phyloP scores from a whole-genome alignment of 768 basidiomycete genomes.

The Boletus sp. region DNA sequence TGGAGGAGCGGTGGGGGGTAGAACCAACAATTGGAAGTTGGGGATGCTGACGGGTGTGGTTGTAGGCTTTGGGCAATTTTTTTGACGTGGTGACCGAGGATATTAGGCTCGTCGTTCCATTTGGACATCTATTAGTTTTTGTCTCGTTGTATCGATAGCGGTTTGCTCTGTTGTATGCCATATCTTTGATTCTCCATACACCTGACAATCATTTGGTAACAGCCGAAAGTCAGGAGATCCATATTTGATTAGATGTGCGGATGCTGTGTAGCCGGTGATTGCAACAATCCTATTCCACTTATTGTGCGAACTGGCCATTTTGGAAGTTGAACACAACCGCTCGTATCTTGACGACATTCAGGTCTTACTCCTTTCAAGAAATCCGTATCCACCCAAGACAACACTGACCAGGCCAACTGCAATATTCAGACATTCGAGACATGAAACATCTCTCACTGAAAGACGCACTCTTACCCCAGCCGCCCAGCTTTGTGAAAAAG shows the following conservation, averaged over 20 bases:
- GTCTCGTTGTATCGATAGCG: background rate
- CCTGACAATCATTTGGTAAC: background rate
- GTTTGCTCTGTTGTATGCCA: background rate
- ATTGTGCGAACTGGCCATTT: background rate
- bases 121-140: background rate
- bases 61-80: slow-evolving; percentile 1
- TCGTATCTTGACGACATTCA: background rate
- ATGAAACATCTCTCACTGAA: slow-evolving; percentile 41
- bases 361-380: background rate
- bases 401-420: background rate
- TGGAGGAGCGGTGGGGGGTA: background rate
- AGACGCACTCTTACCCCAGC: slow-evolving; percentile 73
- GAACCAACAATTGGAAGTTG: background rate
- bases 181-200: background rate
- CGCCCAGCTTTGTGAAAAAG: slow-evolving; percentile 84
- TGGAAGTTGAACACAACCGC: background rate
- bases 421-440: background rate
- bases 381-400: background rate
- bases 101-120: background rate
- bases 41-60: slow-evolving; percentile 1
- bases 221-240: background rate
- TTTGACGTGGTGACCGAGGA: slow-evolving; percentile 6
- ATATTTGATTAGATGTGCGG: slow-evolving; percentile 21
- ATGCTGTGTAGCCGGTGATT: slow-evolving; percentile 14
- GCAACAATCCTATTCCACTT: slow-evolving; percentile 3